Evolutionary conservation across 202 grass and related monocot genomes (phyloP).

Genomic region (Schoenoplectus triqueter): DNA sequence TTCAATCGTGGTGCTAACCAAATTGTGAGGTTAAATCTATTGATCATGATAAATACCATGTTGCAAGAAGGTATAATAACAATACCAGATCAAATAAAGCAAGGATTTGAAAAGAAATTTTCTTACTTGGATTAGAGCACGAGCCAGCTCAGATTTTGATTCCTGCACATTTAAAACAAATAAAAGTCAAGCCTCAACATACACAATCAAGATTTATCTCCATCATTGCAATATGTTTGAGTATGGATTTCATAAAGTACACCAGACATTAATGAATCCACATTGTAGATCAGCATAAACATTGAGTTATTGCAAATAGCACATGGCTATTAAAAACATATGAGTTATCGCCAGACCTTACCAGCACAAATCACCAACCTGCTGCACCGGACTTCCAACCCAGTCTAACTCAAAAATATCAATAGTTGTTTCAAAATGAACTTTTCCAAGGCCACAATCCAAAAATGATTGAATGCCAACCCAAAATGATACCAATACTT

Average conservation of each 20-base stretch:
- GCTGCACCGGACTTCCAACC: not conserved
- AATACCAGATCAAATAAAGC: not conserved
- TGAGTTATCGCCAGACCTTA: no score
- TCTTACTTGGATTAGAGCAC: conserved; percentile 68
- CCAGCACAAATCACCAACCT: no score
- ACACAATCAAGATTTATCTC: not conserved
- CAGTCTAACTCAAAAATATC: not conserved
- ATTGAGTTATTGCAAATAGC: no score
- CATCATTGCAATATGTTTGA: not conserved
- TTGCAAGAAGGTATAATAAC: conserved; percentile 21
- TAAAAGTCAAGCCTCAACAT: conserved; percentile 12
- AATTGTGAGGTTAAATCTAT: conserved; percentile 27
- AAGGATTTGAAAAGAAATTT: conserved; percentile 8
- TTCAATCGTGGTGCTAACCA: not conserved
- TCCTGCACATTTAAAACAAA: conserved; percentile 48
- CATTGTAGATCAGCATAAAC: not conserved
- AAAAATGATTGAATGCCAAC: not conserved
- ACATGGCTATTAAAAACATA: not conserved
- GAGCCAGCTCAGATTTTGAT: conserved; percentile 54
- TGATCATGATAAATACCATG: conserved; percentile 19
- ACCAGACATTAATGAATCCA: not conserved
- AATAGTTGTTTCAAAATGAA: not conserved
- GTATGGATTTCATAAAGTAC: not conserved
- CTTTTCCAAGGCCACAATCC: not conserved
- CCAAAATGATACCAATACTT: not conserved